Base-by-base conservation (phyloP, 768 basidiomycete species). In the Agaricus bisporus region DNA sequence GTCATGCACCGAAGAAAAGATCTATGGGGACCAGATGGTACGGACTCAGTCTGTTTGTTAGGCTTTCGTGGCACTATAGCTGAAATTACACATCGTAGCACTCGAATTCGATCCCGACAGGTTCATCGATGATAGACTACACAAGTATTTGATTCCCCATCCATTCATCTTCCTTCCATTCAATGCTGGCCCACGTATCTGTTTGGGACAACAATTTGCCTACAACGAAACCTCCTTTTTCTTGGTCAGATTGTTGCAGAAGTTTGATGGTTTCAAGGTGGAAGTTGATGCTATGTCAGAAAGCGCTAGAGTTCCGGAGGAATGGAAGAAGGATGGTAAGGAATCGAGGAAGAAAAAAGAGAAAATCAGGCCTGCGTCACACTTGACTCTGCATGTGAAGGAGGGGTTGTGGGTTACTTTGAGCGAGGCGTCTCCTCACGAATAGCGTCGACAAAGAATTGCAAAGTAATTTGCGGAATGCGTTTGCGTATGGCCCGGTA, bases 1-100 rank as follows among this genome's bases (percentile, higher is more conserved):
- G 65, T 78, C 12, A 83, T 85, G 79, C 86, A 88, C 28, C 73
- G 83, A 9, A 68, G 83, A 45, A 74, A 66, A 50, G 81, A 85
- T 58, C 70, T 83, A 0, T 86, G 85, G 85, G 85, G 85, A 1
- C 81, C 83, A 0, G 83, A 85, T 59, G 83, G 82, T 81, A 54
- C 4, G 58, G 7, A 32, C 46, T 22, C 20, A 32, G 18, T 18
- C 7, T 2, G 15, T 15, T 11, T 26, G 2, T 4, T 12, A 12
- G 18, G 11, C 7, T 17, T 10, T 15, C 28, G 12, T 18, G 38
- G 2, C 32, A 32, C 11, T 11, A 32, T 32, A 32, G 11, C 32
- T 32, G 32, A 32, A 32, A 8, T 32, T 11, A 3, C 11, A 32
- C 3, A 22, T 39, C 8, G n/a, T 41, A 81, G 82, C 82, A 20